phyloP scores from a whole-genome alignment of 2,329 filamentous ascomycete genomes.

The Sarocladium strictum region DNA sequence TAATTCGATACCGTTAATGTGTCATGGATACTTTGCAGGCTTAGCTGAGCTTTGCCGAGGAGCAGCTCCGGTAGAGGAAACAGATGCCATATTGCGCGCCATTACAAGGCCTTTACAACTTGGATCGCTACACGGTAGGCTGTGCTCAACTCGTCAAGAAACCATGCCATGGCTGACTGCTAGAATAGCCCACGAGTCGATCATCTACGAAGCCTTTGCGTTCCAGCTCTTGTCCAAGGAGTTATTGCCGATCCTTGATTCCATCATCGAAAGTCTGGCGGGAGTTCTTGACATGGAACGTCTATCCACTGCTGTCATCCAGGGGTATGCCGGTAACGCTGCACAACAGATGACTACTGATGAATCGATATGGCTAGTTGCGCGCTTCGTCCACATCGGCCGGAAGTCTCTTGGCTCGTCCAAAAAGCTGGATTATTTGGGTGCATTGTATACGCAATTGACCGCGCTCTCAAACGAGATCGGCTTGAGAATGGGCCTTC shows the following conservation, averaged over 20 bases:
- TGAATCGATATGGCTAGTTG: constrained; percentile 56
- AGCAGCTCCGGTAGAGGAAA: constrained; percentile 10
- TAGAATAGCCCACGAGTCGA: constrained; percentile 2
- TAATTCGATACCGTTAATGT: constrained; percentile 16
- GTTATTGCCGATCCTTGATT: constrained; percentile 35
- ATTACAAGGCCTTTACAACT: not conserved
- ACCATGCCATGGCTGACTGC: not conserved
- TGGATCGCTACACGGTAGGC: not conserved
- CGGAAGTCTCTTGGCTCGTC: constrained; percentile 28
- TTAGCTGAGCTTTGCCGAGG: constrained; percentile 30
- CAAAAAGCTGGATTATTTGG: constrained; percentile 37
- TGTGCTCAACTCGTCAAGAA: too few species aligned
- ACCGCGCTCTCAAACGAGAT: constrained; percentile 47
- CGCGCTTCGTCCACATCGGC: constrained; percentile 59
- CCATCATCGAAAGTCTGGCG: constrained; percentile 30
- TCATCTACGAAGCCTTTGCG: constrained; percentile 25
- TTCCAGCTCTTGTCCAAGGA: constrained; percentile 30
- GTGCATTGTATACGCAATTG: constrained; percentile 48
- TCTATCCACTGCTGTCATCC: constrained; percentile 37
- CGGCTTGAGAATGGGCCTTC: constrained; percentile 33
- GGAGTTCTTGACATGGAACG: constrained; percentile 29
- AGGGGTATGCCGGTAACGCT: constrained; percentile 16
- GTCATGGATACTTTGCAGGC: constrained; percentile 33
- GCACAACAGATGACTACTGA: constrained; percentile 22
- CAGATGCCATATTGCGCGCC: not conserved